Evolutionary conservation across 306 rosid genomes (phyloP).

Genomic region (Cicer chorassanicum): DNA sequence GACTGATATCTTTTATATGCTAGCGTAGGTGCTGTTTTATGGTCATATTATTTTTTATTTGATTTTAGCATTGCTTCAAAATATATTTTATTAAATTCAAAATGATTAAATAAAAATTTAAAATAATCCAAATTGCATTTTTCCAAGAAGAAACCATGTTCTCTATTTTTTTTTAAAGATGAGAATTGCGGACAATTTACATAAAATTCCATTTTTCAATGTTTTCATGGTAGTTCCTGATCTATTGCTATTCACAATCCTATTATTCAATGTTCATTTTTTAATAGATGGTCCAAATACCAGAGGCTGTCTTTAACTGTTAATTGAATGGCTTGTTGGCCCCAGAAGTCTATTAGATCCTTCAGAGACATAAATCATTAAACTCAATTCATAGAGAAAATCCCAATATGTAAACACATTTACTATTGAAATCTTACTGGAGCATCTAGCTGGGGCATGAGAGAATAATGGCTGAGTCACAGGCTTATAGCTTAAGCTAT

Average conservation of each 20-base stretch:
- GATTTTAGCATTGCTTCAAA: background rate
- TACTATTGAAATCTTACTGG: background rate
- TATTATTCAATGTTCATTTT: constrained; percentile 24
- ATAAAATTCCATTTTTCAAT: background rate
- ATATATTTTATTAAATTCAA: constrained; percentile 1
- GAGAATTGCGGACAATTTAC: background rate
- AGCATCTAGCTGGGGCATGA: constrained; percentile 1
- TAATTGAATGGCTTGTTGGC: background rate
- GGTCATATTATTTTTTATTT: constrained; percentile 25
- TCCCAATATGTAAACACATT: constrained; percentile 5
- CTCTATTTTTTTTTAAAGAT: background rate
- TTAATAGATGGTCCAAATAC: constrained; percentile 11
- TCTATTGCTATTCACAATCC: background rate
- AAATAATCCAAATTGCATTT: constrained; percentile 2
- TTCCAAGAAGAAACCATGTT: constrained; percentile 3
- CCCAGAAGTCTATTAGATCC: constrained; percentile 3
- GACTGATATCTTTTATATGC: constrained; percentile 43
- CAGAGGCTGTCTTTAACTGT: background rate
- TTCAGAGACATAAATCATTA: background rate
- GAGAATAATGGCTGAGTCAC: background rate
- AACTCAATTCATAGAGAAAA: background rate
- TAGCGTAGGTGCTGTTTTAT: constrained; percentile 38
- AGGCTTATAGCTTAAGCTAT: background rate
- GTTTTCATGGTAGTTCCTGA: constrained; percentile 10
- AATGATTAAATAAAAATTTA: constrained; percentile 17